Percentiles rank a stretch among this genome's conserved stretches.
phyloP scores from a whole-genome alignment of 2,329 filamentous ascomycete genomes.

The Penicillium sp. region DNA sequence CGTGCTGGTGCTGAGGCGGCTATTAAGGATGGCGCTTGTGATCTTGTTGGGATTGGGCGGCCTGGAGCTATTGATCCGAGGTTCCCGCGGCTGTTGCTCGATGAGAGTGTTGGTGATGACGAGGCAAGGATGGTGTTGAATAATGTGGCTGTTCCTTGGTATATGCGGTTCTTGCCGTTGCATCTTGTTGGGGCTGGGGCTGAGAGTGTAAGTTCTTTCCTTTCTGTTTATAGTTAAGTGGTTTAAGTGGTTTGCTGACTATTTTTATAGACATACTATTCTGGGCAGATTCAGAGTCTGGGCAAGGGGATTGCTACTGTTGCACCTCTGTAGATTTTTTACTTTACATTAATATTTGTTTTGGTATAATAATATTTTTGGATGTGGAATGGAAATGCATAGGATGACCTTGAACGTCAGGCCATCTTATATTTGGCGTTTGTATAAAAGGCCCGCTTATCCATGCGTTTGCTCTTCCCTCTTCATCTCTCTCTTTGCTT shows the following conservation, averaged over 20 bases:
- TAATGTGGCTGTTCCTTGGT: constrained; percentile 28
- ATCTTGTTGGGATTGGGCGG: constrained; percentile 52
- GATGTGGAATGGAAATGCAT: neutral
- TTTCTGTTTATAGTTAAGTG: neutral
- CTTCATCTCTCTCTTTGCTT: too few relatives aligned
- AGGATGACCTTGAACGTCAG: too few relatives aligned
- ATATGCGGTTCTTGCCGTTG: constrained; percentile 24
- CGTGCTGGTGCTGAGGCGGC: constrained; percentile 52
- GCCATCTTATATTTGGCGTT: too few relatives aligned
- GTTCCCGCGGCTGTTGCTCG: constrained; percentile 38
- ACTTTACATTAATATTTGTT: neutral
- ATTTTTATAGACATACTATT: constrained; percentile 19
- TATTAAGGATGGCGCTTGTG: constrained; percentile 48
- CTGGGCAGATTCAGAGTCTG: constrained; percentile 20
- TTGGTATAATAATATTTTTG: neutral
- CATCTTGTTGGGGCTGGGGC: constrained; percentile 31
- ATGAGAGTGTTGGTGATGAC: constrained; percentile 29
- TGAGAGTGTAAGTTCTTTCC: constrained; percentile 30
- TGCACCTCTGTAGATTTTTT: constrained; percentile 15
- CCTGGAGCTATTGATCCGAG: constrained; percentile 48
- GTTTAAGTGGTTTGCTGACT: constrained; percentile 8
- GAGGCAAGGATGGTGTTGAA: constrained; percentile 28
- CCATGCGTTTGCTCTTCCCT: too few relatives aligned
- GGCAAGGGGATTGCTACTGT: constrained; percentile 20
- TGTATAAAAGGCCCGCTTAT: too few relatives aligned